phyloP scores from a whole-genome alignment of 495 filamentous ascomycete species.

The Aspergillus cavernicola region DNA sequence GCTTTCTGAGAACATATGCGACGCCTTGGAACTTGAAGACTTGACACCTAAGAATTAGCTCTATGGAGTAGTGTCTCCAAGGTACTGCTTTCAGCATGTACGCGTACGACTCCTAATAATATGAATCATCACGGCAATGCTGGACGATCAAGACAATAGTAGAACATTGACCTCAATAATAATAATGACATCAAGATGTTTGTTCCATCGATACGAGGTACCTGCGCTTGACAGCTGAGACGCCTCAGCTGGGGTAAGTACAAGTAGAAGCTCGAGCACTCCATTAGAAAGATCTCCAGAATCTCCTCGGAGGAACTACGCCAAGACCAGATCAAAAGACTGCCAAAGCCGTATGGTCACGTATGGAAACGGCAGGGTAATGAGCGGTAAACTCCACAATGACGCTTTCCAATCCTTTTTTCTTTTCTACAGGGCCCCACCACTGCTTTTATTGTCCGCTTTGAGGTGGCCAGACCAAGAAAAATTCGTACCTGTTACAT shows the following conservation, averaged over 20 bases:
- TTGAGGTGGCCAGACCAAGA: slow-evolving; percentile 26
- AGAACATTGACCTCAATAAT: neutral
- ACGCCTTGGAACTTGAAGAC: no score
- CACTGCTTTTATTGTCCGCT: slow-evolving; percentile 11
- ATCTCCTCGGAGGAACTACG: slow-evolving; percentile 13
- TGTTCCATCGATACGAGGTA: neutral
- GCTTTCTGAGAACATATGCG: no score
- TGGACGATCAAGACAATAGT: neutral
- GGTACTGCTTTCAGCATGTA: neutral
- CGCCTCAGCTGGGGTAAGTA: no score
- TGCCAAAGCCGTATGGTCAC: slow-evolving; percentile 12
- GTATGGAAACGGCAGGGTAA: slow-evolving; percentile 17
- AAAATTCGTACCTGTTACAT: slow-evolving; percentile 25
- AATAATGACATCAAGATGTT: neutral
- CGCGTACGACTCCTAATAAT: neutral
- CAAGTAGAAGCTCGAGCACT: neutral
- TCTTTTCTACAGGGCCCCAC: slow-evolving; percentile 3
- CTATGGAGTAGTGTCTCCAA: neutral
- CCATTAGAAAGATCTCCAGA: neutral
- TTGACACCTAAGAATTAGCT: neutral
- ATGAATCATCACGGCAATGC: neutral
- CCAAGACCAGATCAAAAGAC: neutral
- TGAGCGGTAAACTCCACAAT: slow-evolving; percentile 16
- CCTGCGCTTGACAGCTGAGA: neutral
- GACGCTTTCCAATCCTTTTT: slow-evolving; percentile 15